Evolutionary conservation across 1,284 basidiomycete species (phyloP).

Genomic region (Fomes fomentarius): DNA sequence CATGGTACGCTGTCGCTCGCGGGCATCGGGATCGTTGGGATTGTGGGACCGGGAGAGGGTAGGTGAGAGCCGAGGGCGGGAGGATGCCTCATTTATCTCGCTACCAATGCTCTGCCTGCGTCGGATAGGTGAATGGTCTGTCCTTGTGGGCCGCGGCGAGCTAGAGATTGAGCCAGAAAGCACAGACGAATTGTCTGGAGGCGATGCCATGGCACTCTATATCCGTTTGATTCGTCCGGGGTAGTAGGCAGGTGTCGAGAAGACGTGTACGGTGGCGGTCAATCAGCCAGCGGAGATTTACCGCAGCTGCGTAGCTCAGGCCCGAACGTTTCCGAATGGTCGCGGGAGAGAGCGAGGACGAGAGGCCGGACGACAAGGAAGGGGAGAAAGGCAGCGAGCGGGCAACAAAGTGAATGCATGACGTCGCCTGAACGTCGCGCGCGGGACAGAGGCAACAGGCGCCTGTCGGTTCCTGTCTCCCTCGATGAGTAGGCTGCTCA

Average conservation of each 20-base stretch:
- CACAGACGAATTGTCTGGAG: constrained; percentile 32
- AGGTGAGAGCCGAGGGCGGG: constrained; percentile 61
- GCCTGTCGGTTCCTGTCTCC: constrained; percentile 19
- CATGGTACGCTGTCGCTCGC: constrained; percentile 82
- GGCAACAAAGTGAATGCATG: constrained; percentile 22
- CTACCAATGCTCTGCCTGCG: constrained; percentile 47
- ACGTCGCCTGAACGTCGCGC: constrained; percentile 21
- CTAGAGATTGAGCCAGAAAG: constrained; percentile 31
- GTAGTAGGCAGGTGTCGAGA: neutral
- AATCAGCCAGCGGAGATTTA: neutral
- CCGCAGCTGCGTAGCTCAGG: too few relatives aligned
- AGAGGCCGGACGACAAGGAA: constrained; percentile 8
- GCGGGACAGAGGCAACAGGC: constrained; percentile 7
- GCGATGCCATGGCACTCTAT: constrained; percentile 29
- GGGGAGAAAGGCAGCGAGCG: constrained; percentile 10
- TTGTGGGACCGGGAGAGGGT: constrained; percentile 64
- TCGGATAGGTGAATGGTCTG: constrained; percentile 37
- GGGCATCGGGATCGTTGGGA: constrained; percentile 66
- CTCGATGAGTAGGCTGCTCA: constrained; percentile 25
- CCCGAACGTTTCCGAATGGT: too few relatives aligned
- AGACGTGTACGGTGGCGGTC: neutral
- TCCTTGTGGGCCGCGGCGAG: constrained; percentile 49
- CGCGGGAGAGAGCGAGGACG: too few relatives aligned
- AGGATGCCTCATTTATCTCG: constrained; percentile 42
- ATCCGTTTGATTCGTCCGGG: neutral